A percentile compares a stretch with the other conserved stretches of the same genome.
Conservation (phyloP, 306 rosid species). For the Cicer pinnatifidum region DNA sequence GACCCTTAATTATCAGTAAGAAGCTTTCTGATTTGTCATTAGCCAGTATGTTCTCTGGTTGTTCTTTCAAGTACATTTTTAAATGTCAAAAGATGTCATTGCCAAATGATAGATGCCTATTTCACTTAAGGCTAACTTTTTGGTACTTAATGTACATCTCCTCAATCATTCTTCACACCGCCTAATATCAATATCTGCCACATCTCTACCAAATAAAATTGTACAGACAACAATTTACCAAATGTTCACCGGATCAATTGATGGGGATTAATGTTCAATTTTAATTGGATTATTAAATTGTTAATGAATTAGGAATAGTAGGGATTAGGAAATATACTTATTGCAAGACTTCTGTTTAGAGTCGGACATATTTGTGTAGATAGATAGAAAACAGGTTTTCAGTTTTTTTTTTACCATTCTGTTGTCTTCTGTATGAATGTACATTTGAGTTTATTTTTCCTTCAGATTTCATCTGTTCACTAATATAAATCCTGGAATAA, state of each 20-base stretch:
- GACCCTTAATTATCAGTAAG: constrained; percentile 16
- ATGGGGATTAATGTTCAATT: constrained; percentile 13
- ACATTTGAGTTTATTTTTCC: background rate
- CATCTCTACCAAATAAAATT: constrained; percentile 10
- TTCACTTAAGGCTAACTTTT: background rate
- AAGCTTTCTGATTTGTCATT: constrained; percentile 9
- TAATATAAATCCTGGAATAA: background rate
- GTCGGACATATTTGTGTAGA: background rate
- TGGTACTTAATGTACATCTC: constrained; percentile 6
- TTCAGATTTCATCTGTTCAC: background rate
- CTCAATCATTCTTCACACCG: background rate
- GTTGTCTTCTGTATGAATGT: background rate
- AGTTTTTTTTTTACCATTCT: background rate
- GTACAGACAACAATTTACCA: background rate
- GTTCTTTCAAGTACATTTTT: background rate
- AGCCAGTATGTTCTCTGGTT: background rate
- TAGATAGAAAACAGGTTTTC: background rate
- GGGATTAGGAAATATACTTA: background rate
- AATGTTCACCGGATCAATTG: constrained; percentile 3
- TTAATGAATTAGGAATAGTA: background rate
- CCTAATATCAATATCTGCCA: constrained; percentile 7
- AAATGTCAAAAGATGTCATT: constrained; percentile 21
- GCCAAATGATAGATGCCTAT: constrained; percentile 12
- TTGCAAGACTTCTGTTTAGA: constrained; percentile 17
- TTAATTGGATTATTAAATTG: background rate